Percentiles rank a stretch among this genome's conserved stretches.
Evolutionary conservation across 805 yeast species (phyloP).

Genomic region (Blastobotrys americana): DNA sequence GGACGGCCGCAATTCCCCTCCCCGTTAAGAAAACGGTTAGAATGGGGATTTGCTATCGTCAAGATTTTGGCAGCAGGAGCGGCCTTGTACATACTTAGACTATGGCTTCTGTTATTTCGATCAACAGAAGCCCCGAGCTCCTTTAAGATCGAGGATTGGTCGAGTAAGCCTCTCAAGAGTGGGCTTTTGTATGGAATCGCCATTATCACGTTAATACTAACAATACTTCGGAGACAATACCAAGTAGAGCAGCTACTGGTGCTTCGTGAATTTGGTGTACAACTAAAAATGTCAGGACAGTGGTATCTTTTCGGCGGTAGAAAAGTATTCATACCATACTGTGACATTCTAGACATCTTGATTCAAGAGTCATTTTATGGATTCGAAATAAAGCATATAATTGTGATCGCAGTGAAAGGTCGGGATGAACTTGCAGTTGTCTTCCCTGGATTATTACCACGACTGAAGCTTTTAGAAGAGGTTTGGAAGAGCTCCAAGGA

Average conservation of each 20-base stretch:
- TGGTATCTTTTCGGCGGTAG: constrained; percentile 23
- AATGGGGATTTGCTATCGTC: no score
- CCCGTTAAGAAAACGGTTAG: no score
- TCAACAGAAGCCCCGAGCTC: no score
- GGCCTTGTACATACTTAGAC: no score
- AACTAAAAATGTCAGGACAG: constrained; percentile 32
- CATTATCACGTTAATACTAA: not conserved
- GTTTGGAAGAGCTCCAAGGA: constrained; percentile 16
- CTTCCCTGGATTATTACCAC: constrained; percentile 21
- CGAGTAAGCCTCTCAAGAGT: not conserved
- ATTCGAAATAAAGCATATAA: constrained; percentile 56
- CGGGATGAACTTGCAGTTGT: constrained; percentile 27
- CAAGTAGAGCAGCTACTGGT: constrained; percentile 36
- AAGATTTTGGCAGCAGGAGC: no score
- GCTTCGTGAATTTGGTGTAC: constrained; percentile 43
- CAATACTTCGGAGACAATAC: constrained; percentile 7
- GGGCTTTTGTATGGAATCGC: not conserved
- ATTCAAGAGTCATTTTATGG: constrained; percentile 72
- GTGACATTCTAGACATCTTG: constrained; percentile 53
- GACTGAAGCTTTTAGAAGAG: constrained; percentile 15
- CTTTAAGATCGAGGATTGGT: no score
- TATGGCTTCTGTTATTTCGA: no score
- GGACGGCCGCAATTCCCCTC: not conserved
- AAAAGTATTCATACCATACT: constrained; percentile 47
- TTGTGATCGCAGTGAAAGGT: constrained; percentile 49